Evolutionary conservation across 2,329 filamentous ascomycete genomes (phyloP).

Genomic region (Exophiala calicioides): DNA sequence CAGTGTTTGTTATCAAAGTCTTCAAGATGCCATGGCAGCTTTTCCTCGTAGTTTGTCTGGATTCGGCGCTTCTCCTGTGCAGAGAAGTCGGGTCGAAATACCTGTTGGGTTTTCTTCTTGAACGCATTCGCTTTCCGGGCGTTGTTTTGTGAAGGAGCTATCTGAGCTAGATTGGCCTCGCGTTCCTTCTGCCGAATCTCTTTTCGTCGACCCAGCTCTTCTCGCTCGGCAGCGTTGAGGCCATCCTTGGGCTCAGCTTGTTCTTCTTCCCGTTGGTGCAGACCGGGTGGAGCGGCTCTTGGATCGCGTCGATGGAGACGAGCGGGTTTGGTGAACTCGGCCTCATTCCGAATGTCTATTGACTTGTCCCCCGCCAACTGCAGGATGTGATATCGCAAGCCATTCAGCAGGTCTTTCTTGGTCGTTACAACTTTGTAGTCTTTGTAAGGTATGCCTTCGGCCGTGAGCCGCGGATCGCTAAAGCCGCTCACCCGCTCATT

Average conservation of each 20-base stretch:
- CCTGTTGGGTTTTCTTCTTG: slow-evolving; percentile 81
- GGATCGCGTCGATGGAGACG: slow-evolving; percentile 88
- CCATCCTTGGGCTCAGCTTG: slow-evolving; percentile 62
- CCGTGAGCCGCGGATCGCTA: slow-evolving; percentile 27
- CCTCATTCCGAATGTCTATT: slow-evolving; percentile 71
- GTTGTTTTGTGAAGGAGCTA: slow-evolving; percentile 75
- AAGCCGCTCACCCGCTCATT: slow-evolving; percentile 30
- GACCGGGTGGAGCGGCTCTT: slow-evolving; percentile 59
- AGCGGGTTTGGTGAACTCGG: slow-evolving; percentile 84
- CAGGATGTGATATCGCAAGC: slow-evolving; percentile 83
- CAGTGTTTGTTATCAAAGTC: slow-evolving; percentile 94
- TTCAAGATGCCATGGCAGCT: slow-evolving; percentile 93
- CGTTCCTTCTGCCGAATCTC: slow-evolving; percentile 82
- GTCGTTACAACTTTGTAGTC: slow-evolving; percentile 77
- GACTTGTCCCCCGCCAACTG: slow-evolving; percentile 67
- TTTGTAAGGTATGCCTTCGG: slow-evolving; percentile 36
- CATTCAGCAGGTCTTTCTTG: slow-evolving; percentile 76
- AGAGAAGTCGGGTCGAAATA: slow-evolving; percentile 71
- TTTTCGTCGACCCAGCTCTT: slow-evolving; percentile 40
- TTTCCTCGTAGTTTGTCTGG: slow-evolving; percentile 82
- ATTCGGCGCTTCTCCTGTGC: slow-evolving; percentile 69
- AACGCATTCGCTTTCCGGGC: slow-evolving; percentile 66
- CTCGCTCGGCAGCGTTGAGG: slow-evolving; percentile 50
- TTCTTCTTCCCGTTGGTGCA: slow-evolving; percentile 38
- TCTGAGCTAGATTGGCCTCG: slow-evolving; percentile 85